phyloP scores from a whole-genome alignment of 2,329 filamentous ascomycete species.

The Aschersonia sp. region DNA sequence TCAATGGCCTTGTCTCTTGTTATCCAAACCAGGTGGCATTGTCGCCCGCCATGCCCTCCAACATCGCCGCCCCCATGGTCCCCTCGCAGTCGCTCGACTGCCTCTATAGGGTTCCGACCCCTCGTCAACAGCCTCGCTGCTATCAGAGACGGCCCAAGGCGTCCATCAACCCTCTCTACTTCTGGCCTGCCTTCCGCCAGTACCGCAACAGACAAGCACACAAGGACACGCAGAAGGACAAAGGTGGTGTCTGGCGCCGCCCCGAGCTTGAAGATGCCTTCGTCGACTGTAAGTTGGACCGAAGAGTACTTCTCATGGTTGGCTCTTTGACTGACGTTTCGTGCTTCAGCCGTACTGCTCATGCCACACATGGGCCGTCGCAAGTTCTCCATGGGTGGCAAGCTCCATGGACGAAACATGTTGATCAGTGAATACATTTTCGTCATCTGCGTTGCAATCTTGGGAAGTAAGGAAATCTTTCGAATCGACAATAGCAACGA shows the following conservation, averaged over 20 bases:
- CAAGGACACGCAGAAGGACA: constrained; percentile 44
- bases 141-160: constrained; percentile 20
- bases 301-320: no score
- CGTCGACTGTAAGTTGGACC: constrained; percentile 41
- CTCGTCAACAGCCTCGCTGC: constrained; percentile 18
- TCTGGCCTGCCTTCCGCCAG: constrained; percentile 47
- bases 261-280: constrained; percentile 51
- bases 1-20: constrained; percentile 27
- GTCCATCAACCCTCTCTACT: constrained; percentile 43
- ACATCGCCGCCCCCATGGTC: constrained; percentile 35
- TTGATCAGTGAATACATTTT: constrained; percentile 55
- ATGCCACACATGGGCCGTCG: constrained; percentile 53
- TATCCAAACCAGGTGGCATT: constrained; percentile 26
- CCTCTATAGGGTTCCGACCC: constrained; percentile 22
- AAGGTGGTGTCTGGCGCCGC: constrained; percentile 38
- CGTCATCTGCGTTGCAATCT: constrained; percentile 21
- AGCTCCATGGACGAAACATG: constrained; percentile 55
- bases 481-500: constrained; percentile 28
- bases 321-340: constrained; percentile 7
- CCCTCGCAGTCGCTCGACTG: constrained; percentile 32
- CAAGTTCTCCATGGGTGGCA: constrained; percentile 50
- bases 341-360: constrained; percentile 40
- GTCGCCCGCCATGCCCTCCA: constrained; percentile 29
- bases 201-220: constrained; percentile 52
- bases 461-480: constrained; percentile 27